Evolutionary conservation across 2,329 filamentous ascomycete genomes (phyloP), one percentile per base, ranked within the genome.

Genomic region (Pseudogymnoascus sp.): DNA sequence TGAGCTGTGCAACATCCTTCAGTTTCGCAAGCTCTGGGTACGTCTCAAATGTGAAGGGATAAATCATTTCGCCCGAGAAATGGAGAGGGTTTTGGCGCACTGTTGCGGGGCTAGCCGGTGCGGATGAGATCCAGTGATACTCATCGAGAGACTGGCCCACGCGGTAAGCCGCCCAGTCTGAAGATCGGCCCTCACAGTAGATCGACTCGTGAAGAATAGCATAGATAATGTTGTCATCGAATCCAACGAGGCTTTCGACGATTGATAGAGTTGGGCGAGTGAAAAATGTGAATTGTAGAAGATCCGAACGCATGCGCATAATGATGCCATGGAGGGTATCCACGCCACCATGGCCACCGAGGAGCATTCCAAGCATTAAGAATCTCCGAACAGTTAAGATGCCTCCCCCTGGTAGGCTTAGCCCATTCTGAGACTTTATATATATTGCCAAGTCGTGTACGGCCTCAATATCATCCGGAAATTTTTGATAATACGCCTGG

Each of bases 51-150:
- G 92, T 89, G 74, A 90, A 88, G 0, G 89, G 88, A 73, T 86
- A 96, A 60, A 96, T 83, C 91, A 96, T 97, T 77, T 97, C 93
- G 64, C 92, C 92, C 0, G 90, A 91, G 76, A 97, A 96, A 74
- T 83, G 89, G 21, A 94, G 78, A 0, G 87, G 86, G 66, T 76
- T 66, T 38, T 74, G 69, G 16, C 78, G 69, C 61, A 78, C 74
- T 23, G 71, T 69, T 2, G 72, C 68, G 64, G 74, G 70, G 6
- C 65, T 68, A 41, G 68, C 65, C 3, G 70, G 70, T 3, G 67
- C 65, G 14, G 63, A 66, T 2, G 66, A 63, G 14, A 74, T 66
- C 85, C 84, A 87, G 35, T 74, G 68, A 67, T 81, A 87, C 31
- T 76, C 67, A 2, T 74, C 69, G 4, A 81, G 70, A 11, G 70